These are phyloP conservation scores for Pseudocercospora cruenta DNA, from an alignment of 2,329 filamentous ascomycete species.

Conservation along the genomic window DNA sequence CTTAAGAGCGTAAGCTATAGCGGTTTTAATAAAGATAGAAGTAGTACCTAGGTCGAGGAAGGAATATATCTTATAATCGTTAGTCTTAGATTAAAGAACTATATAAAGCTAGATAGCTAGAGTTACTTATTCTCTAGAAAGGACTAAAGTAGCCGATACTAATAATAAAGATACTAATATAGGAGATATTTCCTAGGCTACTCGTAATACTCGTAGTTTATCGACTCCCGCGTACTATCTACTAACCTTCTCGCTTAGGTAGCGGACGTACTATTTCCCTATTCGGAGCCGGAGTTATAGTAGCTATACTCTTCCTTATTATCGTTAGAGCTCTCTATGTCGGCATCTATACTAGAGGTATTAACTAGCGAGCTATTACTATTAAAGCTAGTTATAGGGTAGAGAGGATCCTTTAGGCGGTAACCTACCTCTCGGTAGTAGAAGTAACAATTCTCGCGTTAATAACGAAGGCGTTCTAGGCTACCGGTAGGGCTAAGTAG, in stretches of 20 bases:
- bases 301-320: too few species aligned
- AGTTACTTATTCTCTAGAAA: background rate
- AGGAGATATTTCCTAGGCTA: background rate
- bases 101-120: background rate
- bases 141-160: background rate
- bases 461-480: background rate
- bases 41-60: conserved; percentile 1
- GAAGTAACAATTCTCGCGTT: background rate
- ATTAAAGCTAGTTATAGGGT: background rate
- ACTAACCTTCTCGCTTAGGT: background rate
- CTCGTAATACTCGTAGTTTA: background rate
- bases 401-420: background rate
- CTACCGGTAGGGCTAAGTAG: background rate
- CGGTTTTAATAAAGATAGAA: background rate
- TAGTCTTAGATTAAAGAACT: background rate
- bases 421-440: background rate
- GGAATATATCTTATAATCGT: background rate
- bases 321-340: background rate
- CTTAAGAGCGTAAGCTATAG: too few species aligned
- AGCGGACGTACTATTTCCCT: conserved; percentile 2
- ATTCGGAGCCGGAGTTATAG: background rate
- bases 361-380: background rate
- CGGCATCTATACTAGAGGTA: background rate
- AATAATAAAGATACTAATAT: background rate
- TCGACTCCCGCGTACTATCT: background rate